Conservation (phyloP, 768 basidiomycete species). For the Daedaleopsis nitida region DNA sequence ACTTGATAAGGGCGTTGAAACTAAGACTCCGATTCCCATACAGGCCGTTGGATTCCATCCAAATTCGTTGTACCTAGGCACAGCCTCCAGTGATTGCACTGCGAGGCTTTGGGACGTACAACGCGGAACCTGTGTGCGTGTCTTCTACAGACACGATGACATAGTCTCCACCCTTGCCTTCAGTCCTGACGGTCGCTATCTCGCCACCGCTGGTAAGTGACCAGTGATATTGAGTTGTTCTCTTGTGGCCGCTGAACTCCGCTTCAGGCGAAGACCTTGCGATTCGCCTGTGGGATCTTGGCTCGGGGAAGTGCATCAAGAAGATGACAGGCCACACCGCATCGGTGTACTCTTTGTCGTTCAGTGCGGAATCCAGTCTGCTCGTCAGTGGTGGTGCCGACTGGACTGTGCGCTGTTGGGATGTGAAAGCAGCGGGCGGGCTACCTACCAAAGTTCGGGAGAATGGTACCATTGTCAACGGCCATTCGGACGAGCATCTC, state of each 20-base stretch:
- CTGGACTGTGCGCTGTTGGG: slow-evolving; percentile 99
- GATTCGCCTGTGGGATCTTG: slow-evolving; percentile 96
- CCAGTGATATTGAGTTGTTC: not conserved
- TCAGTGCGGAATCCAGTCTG: slow-evolving; percentile 88
- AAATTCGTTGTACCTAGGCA: slow-evolving; percentile 95
- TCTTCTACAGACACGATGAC: slow-evolving; percentile 95
- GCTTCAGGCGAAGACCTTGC: slow-evolving; percentile 82
- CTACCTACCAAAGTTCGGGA: slow-evolving; percentile 55
- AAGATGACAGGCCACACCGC: slow-evolving; percentile 94
- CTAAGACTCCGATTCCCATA: not conserved
- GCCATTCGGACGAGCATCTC: slow-evolving; percentile 34
- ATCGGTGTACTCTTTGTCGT: slow-evolving; percentile 87
- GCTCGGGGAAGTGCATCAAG: slow-evolving; percentile 92
- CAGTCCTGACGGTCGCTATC: slow-evolving; percentile 91
- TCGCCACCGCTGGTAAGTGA: slow-evolving; percentile 80
- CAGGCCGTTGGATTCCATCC: slow-evolving; percentile 97
- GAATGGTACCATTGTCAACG: slow-evolving; percentile 47
- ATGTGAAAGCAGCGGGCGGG: slow-evolving; percentile 82
- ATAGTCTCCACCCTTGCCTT: slow-evolving; percentile 83
- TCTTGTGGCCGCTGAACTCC: not conserved
- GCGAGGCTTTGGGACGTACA: slow-evolving; percentile 99
- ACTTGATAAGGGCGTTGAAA: slow-evolving; percentile 1
- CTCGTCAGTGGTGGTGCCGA: slow-evolving; percentile 92
- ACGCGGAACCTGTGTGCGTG: slow-evolving; percentile 87
- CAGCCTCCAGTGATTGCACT: slow-evolving; percentile 95